phyloP scores from a whole-genome alignment of 2,329 filamentous ascomycete species.

The Aureobasidium melanogenum region DNA sequence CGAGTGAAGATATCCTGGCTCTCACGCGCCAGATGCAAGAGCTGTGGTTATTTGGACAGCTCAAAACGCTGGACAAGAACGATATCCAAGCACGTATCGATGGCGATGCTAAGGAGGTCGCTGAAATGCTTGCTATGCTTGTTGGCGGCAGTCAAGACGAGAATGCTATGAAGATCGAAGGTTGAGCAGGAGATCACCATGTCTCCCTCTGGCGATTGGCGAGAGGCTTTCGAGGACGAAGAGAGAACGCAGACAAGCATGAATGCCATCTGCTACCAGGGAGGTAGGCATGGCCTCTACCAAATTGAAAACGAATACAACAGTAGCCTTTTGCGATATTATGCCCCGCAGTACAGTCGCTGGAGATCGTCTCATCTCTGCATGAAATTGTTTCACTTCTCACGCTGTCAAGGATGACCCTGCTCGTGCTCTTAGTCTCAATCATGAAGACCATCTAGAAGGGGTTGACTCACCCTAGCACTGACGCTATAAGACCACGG shows the following conservation, averaged over 20 bases:
- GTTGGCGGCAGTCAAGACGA: neutral
- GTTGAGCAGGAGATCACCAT: neutral
- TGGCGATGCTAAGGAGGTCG: slow-evolving; percentile 38
- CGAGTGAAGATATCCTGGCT: slow-evolving; percentile 53
- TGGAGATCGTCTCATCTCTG: too few relatives aligned
- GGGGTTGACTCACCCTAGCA: neutral
- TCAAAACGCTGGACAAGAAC: slow-evolving; percentile 45
- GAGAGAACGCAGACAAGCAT: too few relatives aligned
- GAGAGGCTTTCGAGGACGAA: too few relatives aligned
- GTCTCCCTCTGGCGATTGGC: neutral
- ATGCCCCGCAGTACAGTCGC: too few relatives aligned
- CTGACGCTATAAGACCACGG: neutral
- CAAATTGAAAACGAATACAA: too few relatives aligned
- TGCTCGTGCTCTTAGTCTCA: neutral
- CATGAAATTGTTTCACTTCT: too few relatives aligned
- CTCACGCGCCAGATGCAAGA: slow-evolving; percentile 57
- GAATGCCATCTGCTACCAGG: too few relatives aligned
- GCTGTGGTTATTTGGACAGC: slow-evolving; percentile 57
- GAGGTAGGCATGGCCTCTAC: too few relatives aligned
- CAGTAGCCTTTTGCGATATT: too few relatives aligned
- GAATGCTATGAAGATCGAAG: neutral
- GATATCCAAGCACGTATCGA: slow-evolving; percentile 36
- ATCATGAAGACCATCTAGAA: neutral
- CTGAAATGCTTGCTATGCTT: slow-evolving; percentile 29
- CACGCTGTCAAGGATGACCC: neutral